Base-by-base conservation (phyloP, 768 basidiomycete species). In the Suillus discolor region DNA sequence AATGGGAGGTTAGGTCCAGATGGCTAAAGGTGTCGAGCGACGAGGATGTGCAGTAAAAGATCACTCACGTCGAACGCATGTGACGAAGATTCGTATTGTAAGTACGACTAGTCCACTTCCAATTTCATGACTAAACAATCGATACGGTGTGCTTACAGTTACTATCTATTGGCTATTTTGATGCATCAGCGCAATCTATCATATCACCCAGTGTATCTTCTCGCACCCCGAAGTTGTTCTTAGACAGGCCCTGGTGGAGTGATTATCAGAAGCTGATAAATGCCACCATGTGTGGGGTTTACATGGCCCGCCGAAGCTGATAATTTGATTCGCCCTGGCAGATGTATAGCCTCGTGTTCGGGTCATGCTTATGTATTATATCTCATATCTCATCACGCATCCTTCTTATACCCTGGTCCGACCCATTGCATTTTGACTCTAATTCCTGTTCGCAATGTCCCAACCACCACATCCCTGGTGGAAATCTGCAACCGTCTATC, bases 401-500 rank as follows among this genome's bases (percentile, higher is more conserved):
- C n/a, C 7, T 61, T 34, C 61, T 47, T n/a, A 44, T 25, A 54
- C 25, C 31, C 20, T 62, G 6, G 12, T 60, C 28, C 39, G 25
- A 11, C 2, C 41, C 28, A 41, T 64, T 15, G 16, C 23, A 28
- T 64, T 65, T 65, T 16, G 9, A 16, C 64, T 66, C 16, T 42
- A 20, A 23, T 16, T 23, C 63, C 7, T 41, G 20, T 38, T 2
- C 15, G 13, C 41, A 3, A 60, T 60, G 41, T 42, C 59, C 6
- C 4, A 25, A 6, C 41, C 61, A 23, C 70, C 74, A 53, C 74
- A 72, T 25, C 65, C 72, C 6, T 89, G 87, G 87, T 89, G 87
- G 86, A 88, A 88, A 70, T 79, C 81, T 20, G 83, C 83, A 3
- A 73, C 82, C 42, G 78, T 90, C 25, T 89, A 89, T 77, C 89